These are phyloP conservation scores for Trichosporon sp. DNA, from an alignment of 1,284 basidiomycete genomes.

Conservation along the genomic window DNA sequence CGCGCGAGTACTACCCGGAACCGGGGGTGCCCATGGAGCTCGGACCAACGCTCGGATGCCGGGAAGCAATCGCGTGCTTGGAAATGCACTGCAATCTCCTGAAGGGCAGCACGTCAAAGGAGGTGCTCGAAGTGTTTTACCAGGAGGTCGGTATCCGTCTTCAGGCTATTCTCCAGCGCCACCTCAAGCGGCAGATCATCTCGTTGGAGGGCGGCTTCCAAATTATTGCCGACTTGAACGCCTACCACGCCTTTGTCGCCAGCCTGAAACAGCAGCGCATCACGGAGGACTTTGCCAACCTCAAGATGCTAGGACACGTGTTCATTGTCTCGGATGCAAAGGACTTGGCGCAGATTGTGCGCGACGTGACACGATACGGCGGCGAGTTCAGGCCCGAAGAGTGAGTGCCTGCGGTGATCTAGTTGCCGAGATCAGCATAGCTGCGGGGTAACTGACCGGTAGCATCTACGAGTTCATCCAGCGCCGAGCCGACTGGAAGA, in stretches of 20 bases:
- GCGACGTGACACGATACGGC: slow-evolving; percentile 88
- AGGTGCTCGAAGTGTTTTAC: slow-evolving; percentile 95
- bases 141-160: slow-evolving; percentile 91
- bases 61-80: slow-evolving; percentile 76
- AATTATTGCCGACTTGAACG: slow-evolving; percentile 91
- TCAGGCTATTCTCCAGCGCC: slow-evolving; percentile 86
- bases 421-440: not conserved
- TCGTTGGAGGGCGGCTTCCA: slow-evolving; percentile 89
- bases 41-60: slow-evolving; percentile 78
- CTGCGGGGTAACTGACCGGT: slow-evolving; percentile 1
- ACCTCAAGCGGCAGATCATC: slow-evolving; percentile 94
- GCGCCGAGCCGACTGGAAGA: slow-evolving; percentile 89
- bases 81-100: slow-evolving; percentile 84
- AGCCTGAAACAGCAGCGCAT: slow-evolving; percentile 65
- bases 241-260: slow-evolving; percentile 80
- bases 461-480: slow-evolving; percentile 93
- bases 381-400: slow-evolving; percentile 86
- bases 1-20: slow-evolving; percentile 83
- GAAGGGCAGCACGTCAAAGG: slow-evolving; percentile 87
- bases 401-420: slow-evolving; percentile 46
- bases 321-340: slow-evolving; percentile 80
- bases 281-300: slow-evolving; percentile 77
- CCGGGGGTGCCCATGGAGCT: slow-evolving; percentile 69
- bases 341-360: slow-evolving; percentile 87
- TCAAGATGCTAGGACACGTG: slow-evolving; percentile 95